A percentile compares a stretch with the other conserved stretches of the same genome.
phyloP scores from a whole-genome alignment of 495 filamentous ascomycete genomes.

The Trichocladium uniseriatum region DNA sequence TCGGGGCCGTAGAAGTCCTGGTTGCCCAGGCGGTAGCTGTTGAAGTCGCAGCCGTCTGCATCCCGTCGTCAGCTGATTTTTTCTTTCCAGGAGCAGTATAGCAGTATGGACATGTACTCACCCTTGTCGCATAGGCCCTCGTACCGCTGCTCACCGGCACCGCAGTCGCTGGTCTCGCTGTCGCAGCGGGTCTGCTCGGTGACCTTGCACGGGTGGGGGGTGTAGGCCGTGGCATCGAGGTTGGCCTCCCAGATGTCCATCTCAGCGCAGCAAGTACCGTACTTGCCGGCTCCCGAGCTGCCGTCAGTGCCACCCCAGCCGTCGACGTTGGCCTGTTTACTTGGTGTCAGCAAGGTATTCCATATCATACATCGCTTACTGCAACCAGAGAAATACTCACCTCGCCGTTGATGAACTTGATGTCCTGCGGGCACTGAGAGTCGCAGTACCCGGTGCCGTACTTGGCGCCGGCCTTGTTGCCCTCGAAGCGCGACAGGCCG shows the following conservation, averaged over 20 bases:
- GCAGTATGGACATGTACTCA: constrained; percentile 1
- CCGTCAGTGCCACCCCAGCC: constrained; percentile 46
- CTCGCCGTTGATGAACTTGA: constrained; percentile 63
- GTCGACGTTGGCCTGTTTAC: constrained; percentile 40
- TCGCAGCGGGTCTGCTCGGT: constrained; percentile 43
- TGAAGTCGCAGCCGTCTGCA: constrained; percentile 61
- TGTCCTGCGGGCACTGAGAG: constrained; percentile 53
- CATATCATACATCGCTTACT: no score
- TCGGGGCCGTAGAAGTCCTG: constrained; percentile 47
- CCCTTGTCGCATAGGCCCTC: constrained; percentile 32
- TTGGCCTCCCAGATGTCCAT: constrained; percentile 69
- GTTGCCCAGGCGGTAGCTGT: constrained; percentile 55
- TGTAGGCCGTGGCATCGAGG: constrained; percentile 46
- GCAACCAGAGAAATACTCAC: constrained; percentile 16
- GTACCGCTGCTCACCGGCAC: constrained; percentile 25
- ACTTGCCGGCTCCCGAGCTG: constrained; percentile 48
- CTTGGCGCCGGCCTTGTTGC: constrained; percentile 58
- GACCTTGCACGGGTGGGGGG: constrained; percentile 51
- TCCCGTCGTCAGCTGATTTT: no score
- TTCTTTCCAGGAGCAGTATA: no score
- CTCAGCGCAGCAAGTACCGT: constrained; percentile 58
- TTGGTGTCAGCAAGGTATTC: neutral
- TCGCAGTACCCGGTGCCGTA: constrained; percentile 70
- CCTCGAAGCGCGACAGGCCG: constrained; percentile 40
- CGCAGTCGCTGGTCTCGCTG: constrained; percentile 34